Base-by-base conservation (phyloP, 768 basidiomycete species). In the Wakefieldia striispora region DNA sequence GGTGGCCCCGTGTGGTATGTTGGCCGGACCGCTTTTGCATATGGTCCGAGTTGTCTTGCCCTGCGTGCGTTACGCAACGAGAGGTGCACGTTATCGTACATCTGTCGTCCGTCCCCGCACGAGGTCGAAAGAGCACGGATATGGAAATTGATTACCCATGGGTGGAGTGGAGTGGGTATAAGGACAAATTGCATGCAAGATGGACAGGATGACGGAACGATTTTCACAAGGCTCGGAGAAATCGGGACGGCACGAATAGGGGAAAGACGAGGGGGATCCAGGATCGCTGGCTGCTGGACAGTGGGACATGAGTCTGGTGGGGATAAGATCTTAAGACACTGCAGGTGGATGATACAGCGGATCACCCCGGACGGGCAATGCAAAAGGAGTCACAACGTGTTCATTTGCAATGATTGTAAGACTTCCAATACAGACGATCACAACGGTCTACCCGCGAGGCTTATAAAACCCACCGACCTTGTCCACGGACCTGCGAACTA, bases 381-480 rank as follows among this genome's bases (percentile, higher is more conserved):
- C 7, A 8, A 36, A 20, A 13, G 16, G 44, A 17, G 14, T 29
- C 17, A 21, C 10, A 31, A 29, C 34, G 31, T 26, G 35, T 34
- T 21, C 10, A 40, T 26, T 17, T 34, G 45, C 43, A 35, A 45
- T 43, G 7, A 34, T 6, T 13, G 29, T 10, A 16, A 33, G 11
- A 29, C 12, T 23, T 31, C 17, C 40, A 49, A 45, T 40, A 26
- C 33, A 33, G 37, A 49, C 19, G 23, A 31, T 19, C 36, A 17
- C 7, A 24, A 23, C 33, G 33, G 47, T 53, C 33, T 41, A 44
- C 49, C 56, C 51, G 63, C 52, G 58, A 55, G 53, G 47, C 52
- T 56, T 40, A 26, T 17, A 31, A 23, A 31, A 35, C n/a, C 21
- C 23, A 10, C 35, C 29, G 27, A 29, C n/a, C n/a, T n/a, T n/a